Evolutionary conservation across 2,329 filamentous ascomycete genomes (phyloP).

Genomic region (Balansia obtecta): DNA sequence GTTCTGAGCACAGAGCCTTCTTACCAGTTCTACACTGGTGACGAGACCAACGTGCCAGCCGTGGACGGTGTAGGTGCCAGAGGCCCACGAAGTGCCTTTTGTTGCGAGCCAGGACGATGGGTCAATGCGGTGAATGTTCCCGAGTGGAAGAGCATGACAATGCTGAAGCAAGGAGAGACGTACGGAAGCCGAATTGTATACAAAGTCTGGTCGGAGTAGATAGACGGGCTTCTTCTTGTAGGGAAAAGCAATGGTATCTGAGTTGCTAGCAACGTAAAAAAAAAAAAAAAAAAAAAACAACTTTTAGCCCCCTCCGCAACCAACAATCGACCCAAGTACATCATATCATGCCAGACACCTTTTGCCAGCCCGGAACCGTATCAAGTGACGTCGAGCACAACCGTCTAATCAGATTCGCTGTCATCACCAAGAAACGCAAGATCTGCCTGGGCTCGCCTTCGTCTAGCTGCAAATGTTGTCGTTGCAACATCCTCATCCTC

Average conservation of each 20-base stretch:
- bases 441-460: constrained; percentile 36
- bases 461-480: constrained; percentile 28
- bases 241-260: background rate
- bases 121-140: constrained; percentile 78
- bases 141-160: constrained; percentile 65
- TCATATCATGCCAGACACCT: background rate
- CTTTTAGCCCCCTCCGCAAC: background rate
- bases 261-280: background rate
- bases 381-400: background rate
- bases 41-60: constrained; percentile 66
- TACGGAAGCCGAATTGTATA: constrained; percentile 79
- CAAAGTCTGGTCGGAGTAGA: constrained; percentile 63
- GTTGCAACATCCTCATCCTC: constrained; percentile 19
- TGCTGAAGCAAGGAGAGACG: constrained; percentile 72
- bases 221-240: background rate
- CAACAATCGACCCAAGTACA: background rate
- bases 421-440: constrained; percentile 58
- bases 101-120: constrained; percentile 82
- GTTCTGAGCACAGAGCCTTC: constrained; percentile 85
- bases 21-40: constrained; percentile 94
- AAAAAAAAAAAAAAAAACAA: background rate
- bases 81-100: constrained; percentile 64
- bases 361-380: background rate
- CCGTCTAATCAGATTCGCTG: constrained; percentile 45
- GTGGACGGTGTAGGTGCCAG: constrained; percentile 51